These are phyloP conservation scores for Pezicula radicicola DNA, from an alignment of 2,329 filamentous ascomycete genomes.

Conservation along the genomic window DNA sequence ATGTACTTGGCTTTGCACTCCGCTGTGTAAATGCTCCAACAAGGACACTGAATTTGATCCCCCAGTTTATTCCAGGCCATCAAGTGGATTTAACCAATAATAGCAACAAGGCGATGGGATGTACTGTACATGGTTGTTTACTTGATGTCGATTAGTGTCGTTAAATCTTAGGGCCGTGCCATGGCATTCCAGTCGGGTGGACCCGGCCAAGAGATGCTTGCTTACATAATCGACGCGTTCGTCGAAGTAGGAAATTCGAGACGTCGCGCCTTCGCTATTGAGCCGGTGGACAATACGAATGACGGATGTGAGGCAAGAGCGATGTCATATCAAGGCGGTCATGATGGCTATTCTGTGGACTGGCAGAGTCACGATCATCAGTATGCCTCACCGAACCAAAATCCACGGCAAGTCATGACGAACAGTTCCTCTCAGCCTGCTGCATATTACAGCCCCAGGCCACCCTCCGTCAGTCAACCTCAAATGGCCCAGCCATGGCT, in stretches of 20 bases:
- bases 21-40: too few species aligned
- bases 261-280: neutral
- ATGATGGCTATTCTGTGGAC: constrained; percentile 17
- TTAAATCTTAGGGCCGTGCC: too few species aligned
- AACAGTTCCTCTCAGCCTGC: neutral
- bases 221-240: too few species aligned
- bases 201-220: too few species aligned
- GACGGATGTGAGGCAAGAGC: neutral
- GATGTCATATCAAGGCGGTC: constrained; percentile 26
- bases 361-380: constrained; percentile 13
- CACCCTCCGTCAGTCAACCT: neutral
- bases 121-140: too few species aligned
- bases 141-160: too few species aligned
- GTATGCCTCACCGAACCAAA: constrained; percentile 8
- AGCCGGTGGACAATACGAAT: neutral
- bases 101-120: too few species aligned
- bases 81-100: too few species aligned
- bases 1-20: too few species aligned
- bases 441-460: neutral
- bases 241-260: neutral
- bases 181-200: too few species aligned
- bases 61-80: too few species aligned
- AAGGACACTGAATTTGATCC: too few species aligned
- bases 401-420: constrained; percentile 8
- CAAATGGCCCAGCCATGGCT: constrained; percentile 1